Conservation (phyloP, 768 basidiomycete genomes). For the Suillus clintonianus region DNA sequence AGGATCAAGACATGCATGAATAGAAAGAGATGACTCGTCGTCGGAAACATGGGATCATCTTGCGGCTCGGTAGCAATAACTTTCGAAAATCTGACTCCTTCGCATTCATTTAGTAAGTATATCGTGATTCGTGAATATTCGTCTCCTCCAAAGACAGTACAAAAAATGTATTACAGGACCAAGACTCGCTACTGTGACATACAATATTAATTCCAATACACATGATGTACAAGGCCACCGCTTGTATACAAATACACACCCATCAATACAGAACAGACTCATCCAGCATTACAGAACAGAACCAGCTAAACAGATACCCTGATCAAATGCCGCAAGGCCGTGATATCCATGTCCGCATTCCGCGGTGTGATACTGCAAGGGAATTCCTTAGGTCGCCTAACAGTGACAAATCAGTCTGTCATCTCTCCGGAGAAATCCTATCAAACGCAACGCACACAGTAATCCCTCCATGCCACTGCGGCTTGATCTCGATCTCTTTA, state of each 20-base stretch:
- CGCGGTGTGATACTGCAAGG: constrained; percentile 7
- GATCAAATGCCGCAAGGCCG: neutral
- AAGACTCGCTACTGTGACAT: neutral
- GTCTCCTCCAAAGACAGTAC: neutral
- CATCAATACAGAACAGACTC: neutral
- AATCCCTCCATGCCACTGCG: constrained; percentile 1
- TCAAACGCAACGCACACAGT: neutral
- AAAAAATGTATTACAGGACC: neutral
- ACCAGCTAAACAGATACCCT: neutral
- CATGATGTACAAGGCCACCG: too few relatives aligned
- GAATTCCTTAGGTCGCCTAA: constrained; percentile 4
- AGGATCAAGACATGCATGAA: neutral
- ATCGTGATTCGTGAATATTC: too few relatives aligned
- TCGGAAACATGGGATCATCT: neutral
- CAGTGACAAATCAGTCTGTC: neutral
- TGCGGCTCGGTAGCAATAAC: neutral
- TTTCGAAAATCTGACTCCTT: neutral
- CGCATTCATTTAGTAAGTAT: too few relatives aligned
- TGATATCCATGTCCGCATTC: constrained; percentile 2
- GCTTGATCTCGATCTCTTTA: constrained; percentile 6
- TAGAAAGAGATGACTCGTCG: neutral
- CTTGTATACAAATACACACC: neutral
- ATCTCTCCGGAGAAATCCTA: too few relatives aligned
- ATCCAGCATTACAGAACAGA: neutral
- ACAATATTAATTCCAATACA: too few relatives aligned